Evolutionary conservation across 2,329 filamentous ascomycete species (phyloP).

Genomic region (Epichloe uncinata): DNA sequence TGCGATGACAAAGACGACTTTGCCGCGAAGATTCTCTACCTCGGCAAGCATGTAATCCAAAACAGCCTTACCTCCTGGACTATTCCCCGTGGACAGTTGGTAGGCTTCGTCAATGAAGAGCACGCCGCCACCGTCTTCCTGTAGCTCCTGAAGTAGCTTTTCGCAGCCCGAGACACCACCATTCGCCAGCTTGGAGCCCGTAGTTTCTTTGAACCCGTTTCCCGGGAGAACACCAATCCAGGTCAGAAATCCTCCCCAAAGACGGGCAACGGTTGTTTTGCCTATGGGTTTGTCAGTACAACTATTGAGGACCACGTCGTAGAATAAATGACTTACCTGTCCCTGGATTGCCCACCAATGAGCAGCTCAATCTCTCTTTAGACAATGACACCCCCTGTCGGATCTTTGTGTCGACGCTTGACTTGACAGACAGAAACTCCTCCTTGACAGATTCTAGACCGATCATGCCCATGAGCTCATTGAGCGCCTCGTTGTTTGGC

Average conservation of each 20-base stretch:
- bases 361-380: slow-evolving; percentile 47
- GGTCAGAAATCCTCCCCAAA: slow-evolving; percentile 54
- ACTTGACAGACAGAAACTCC: slow-evolving; percentile 49
- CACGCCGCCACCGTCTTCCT: slow-evolving; percentile 49
- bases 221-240: slow-evolving; percentile 51
- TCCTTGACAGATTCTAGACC: slow-evolving; percentile 58
- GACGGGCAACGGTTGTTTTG: slow-evolving; percentile 63
- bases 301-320: no score
- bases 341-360: slow-evolving; percentile 60
- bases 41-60: slow-evolving; percentile 61
- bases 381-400: slow-evolving; percentile 42
- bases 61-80: slow-evolving; percentile 42
- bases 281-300: slow-evolving; percentile 10
- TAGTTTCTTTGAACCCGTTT: slow-evolving; percentile 47
- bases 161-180: slow-evolving; percentile 46
- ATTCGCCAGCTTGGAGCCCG: slow-evolving; percentile 52
- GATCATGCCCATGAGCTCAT: slow-evolving; percentile 55
- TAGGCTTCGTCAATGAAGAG: slow-evolving; percentile 74
- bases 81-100: slow-evolving; percentile 50
- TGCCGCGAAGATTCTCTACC: slow-evolving; percentile 57
- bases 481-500: slow-evolving; percentile 38
- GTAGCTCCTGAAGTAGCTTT: slow-evolving; percentile 32
- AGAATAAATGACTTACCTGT: slow-evolving; percentile 37
- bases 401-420: slow-evolving; percentile 43
- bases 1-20: slow-evolving; percentile 58